Base-by-base conservation (phyloP, 768 basidiomycete species). In the Lactarius psammicola region DNA sequence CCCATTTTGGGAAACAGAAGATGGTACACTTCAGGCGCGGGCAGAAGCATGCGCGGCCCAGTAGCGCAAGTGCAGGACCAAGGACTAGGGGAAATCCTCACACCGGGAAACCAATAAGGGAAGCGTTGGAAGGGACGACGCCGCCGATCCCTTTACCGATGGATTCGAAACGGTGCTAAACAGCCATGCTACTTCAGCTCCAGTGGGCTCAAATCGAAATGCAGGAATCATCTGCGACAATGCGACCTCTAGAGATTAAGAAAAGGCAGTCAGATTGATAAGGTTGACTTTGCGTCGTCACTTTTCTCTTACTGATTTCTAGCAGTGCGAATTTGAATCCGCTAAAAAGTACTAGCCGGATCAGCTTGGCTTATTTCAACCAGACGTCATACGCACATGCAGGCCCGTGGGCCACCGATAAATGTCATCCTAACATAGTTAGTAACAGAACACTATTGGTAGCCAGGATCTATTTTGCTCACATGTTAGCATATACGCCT, bases 251-350 rank as follows among this genome's bases (percentile, higher is more conserved):
- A n/a, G 17, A 56, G 13, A 51, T 26, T n/a, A n/a, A 15, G 49
- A 26, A 51, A 15, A 26, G 49, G 10, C 3, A 3, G 54, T 55
- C 30, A 55, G 33, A 11, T 23, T n/a, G 30, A 0, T 20, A n/a
- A 9, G 18, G 20, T 4, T n/a, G n/a, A 33, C 18, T 2, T 33
- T 18, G 20, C 9, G 28, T 56, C 20, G 33, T n/a, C 0, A 56
- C 30, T 5, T 55, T 33, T 4, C 30, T 11, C 34, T 59, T 49
- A 36, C 60, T 62, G 18, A 62, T 62, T 62, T 62, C 60, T 3
- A 62, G 49, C 51, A 30, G 34, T n/a, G 60, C 44, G n/a, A 62
- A 62, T 51, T 30, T 33, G 31, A 62, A 51, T 13, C 60, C 49
- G 13, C 49, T 49, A 15, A 13, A n/a, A 13, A 2, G 23, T 13